Evolutionary conservation across 768 basidiomycete genomes (phyloP), one percentile per base, ranked within the genome.

Genomic region (Chalciporus pseudorubinellus): DNA sequence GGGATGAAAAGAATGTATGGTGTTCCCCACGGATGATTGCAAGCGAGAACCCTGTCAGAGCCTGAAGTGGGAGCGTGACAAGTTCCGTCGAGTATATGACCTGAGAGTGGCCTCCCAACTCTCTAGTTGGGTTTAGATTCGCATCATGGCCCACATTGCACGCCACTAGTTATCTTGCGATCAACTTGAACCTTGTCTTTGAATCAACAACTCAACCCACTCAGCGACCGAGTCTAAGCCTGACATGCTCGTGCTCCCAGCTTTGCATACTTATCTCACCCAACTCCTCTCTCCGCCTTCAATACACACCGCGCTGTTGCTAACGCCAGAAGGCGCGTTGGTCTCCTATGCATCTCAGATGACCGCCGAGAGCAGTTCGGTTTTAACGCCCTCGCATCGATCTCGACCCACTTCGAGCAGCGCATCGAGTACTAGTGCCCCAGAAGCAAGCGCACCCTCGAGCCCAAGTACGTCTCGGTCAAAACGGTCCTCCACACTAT

Each of bases 181-280:
- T n/a, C 34, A 36, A 36, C 34, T 36, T 36, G 16, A 36, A 36
- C 34, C 16, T 36, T 36, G 34, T 36, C n/a, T n/a, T 6, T 16
- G 34, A 36, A 34, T 34, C 33, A 34, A 34, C 33, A 34, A 36
- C 34, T n/a, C 34, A 1, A 36, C 9, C 26, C 26, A 36, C n/a
- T 4, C 34, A 36, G 34, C 10, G 31, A 45, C 45, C 4, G 24
- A 22, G 34, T 45, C 41, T 44, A n/a, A n/a, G n/a, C n/a, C n/a
- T n/a, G n/a, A n/a, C n/a, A 91, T 91, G 89, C 77, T 91, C 40
- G 79, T 84, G 59, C 77, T 91, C 31, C 78, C 84, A 29, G 77
- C 79, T 33, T 73, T 91, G 20, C 85, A 88, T 64, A 77, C 74
- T 36, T 74, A 86, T 33, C 80, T 91, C 22, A 71, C 79, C 22